These are phyloP conservation scores for Sungouiozyma ichnusensis DNA, from an alignment of 805 yeast species.

Conservation along the genomic window DNA sequence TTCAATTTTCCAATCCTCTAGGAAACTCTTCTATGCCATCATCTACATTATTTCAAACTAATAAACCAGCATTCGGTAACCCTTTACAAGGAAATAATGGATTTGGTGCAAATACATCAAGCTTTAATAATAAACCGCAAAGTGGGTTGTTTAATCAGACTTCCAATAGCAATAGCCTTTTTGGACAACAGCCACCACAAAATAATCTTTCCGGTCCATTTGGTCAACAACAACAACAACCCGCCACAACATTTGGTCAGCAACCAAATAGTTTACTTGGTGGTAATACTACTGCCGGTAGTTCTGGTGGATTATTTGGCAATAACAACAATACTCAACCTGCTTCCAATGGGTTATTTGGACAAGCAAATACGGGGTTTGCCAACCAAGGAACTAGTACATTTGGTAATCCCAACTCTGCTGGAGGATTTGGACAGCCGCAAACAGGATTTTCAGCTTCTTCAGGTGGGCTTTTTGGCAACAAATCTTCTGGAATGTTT, in stretches of 20 bases:
- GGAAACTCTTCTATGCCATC: not conserved
- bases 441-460: not conserved
- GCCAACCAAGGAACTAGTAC: constrained; percentile 4
- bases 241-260: constrained; percentile 16
- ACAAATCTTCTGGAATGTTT: constrained; percentile 15
- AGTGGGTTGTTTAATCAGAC: constrained; percentile 31
- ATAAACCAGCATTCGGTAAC: not conserved
- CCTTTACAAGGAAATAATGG: not conserved
- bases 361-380: constrained; percentile 15
- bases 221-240: constrained; percentile 4
- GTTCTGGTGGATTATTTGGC: constrained; percentile 25
- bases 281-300: constrained; percentile 12
- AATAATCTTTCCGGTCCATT: not conserved
- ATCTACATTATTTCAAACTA: not conserved
- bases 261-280: constrained; percentile 7
- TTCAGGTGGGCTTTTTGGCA: constrained; percentile 31
- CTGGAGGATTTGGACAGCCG: constrained; percentile 15
- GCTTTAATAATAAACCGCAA: constrained; percentile 10
- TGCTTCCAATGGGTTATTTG: constrained; percentile 25
- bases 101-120: constrained; percentile 15
- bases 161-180: constrained; percentile 1
- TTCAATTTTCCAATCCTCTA: constrained; percentile 1
- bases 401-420: constrained; percentile 7
- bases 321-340: constrained; percentile 11
- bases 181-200: constrained; percentile 4